Base-by-base conservation (phyloP, 1,284 basidiomycete genomes). In the Ustilago curta region DNA sequence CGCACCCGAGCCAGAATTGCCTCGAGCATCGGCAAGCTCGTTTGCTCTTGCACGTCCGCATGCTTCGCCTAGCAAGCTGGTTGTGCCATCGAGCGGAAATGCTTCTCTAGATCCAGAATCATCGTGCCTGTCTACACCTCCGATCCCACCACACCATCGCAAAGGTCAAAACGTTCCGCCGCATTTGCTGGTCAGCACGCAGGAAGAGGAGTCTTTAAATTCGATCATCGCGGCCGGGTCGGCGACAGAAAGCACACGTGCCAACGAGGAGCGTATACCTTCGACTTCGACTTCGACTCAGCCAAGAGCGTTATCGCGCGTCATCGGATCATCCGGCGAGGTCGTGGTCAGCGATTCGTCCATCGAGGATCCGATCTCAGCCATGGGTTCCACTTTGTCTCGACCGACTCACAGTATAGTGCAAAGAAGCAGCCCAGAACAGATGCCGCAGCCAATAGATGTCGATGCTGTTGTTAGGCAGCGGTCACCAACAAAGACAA, bases 261-360 rank as follows among this genome's bases (percentile, higher is more conserved):
- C 40, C 25, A n/a, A 42, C 19, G 6, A 19, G 9, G 11, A 43
- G 25, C 23, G 45, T 2, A 45, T 44, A 8, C 8, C 49, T 2
- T 18, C 35, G 19, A 16, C 49, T 2, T 18, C 43, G 19, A 16
- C n/a, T 14, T 25, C 53, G 43, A 25, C 57, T 44, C 32, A 12
- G 27, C 35, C 40, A 9, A 7, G 8, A 18, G 14, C 21, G 25
- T 4, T n/a, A 35, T 29, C 51, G 11, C 23, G 37, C 18, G 29
- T 29, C 25, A 4, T 47, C 25, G 51, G 32, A 11, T 14, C 42
- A 19, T 16, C 44, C 21, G 59, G 50, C 14, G 57, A 58, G 14
- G 44, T 68, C 3, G 51, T 68, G 11, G 31, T 62, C 16, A 59
- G 52, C 37, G 67, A 70, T 27, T 59, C 66, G 1, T 48, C 57